Conservation (phyloP, 1,284 basidiomycete genomes). For the Puccinia polysora region DNA sequence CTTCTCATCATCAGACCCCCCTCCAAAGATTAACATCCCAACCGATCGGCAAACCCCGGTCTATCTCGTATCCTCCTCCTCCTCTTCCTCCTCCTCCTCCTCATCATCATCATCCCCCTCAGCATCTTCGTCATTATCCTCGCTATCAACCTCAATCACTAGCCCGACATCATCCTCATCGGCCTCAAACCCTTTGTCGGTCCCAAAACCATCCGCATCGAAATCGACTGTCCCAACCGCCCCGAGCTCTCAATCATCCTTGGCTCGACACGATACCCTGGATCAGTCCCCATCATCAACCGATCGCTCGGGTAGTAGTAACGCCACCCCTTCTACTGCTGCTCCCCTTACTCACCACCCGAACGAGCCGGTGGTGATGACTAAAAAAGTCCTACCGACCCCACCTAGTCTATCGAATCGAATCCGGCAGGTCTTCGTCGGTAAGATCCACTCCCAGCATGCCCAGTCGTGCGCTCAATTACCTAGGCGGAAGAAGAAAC, state of each 20-base stretch:
- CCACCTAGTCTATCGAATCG: not conserved
- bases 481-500: conserved; percentile 1
- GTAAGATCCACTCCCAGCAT: not conserved
- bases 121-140: not conserved
- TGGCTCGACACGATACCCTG: too few species aligned
- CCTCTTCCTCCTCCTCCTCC: not conserved
- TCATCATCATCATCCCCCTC: not conserved
- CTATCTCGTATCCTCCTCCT: too few species aligned
- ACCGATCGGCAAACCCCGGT: too few species aligned
- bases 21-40: not conserved
- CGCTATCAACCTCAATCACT: not conserved
- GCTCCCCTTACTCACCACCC: too few species aligned
- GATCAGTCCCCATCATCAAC: too few species aligned
- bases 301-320: too few species aligned
- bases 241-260: too few species aligned
- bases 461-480: conserved; percentile 10
- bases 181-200: too few species aligned
- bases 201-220: too few species aligned
- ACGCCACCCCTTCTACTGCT: too few species aligned
- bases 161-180: too few species aligned
- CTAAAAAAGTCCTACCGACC: conserved; percentile 1
- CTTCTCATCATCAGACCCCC: not conserved
- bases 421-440: not conserved
- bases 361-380: not conserved
- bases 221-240: too few species aligned